Conservation (phyloP, 2,329 filamentous ascomycete genomes). For the Penicillium brasilianum region DNA sequence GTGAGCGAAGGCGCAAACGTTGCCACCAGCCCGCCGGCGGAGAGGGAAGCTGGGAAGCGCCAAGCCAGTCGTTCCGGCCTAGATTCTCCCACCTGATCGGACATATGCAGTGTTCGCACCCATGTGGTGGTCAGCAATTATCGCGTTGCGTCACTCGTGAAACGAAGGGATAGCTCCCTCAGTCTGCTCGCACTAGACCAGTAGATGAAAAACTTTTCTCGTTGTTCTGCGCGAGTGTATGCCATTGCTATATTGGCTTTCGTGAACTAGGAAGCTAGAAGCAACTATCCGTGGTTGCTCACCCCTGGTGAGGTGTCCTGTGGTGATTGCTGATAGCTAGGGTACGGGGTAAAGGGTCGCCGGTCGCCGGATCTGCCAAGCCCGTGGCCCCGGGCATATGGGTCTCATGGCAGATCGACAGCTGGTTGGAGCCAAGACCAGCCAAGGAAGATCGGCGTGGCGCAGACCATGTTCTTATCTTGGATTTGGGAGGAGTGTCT, state of each 20-base stretch:
- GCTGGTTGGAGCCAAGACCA: background rate
- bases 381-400: slow-evolving; percentile 3
- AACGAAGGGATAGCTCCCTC: no score
- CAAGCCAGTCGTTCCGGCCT: background rate
- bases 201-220: background rate
- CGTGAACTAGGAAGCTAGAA: background rate
- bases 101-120: background rate
- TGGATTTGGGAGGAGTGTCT: slow-evolving; percentile 8
- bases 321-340: background rate
- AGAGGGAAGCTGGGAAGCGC: slow-evolving; percentile 6
- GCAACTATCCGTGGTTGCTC: background rate
- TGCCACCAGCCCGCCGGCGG: background rate
- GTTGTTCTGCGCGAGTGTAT: background rate
- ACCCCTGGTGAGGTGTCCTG: background rate
- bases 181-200: background rate
- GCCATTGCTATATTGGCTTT: background rate
- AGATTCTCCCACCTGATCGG: background rate
- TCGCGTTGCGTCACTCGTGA: no score
- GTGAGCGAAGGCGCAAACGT: background rate
- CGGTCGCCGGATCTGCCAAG: slow-evolving; percentile 5
- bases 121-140: background rate
- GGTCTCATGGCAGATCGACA: background rate
- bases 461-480: slow-evolving; percentile 14
- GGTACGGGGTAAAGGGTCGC: background rate
- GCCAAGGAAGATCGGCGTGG: slow-evolving; percentile 9